Evolutionary conservation across 2,329 filamentous ascomycete species (phyloP).

Genomic region (Claviceps pusilla): DNA sequence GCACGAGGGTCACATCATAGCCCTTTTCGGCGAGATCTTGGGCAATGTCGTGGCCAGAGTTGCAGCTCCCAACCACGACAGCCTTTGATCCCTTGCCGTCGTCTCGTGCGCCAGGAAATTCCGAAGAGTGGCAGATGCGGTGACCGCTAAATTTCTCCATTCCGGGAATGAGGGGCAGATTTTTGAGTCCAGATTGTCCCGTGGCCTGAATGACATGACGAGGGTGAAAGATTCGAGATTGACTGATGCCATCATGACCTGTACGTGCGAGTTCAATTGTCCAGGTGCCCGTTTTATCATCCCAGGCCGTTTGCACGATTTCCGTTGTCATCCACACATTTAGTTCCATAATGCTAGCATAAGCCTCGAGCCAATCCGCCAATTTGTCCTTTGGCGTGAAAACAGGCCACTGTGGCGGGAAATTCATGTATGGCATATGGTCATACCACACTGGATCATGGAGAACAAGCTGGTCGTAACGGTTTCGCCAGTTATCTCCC

Average conservation of each 20-base stretch:
- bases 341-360: conserved; percentile 49
- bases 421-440: conserved; percentile 48
- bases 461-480: conserved; percentile 50
- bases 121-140: conserved; percentile 46
- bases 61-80: conserved; percentile 52
- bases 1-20: conserved; percentile 53
- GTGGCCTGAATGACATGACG: conserved; percentile 53
- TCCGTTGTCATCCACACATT: conserved; percentile 48
- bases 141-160: conserved; percentile 42
- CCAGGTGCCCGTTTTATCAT: conserved; percentile 36
- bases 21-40: conserved; percentile 54
- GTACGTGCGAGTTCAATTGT: conserved; percentile 37
- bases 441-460: conserved; percentile 52
- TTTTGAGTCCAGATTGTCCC: conserved; percentile 52
- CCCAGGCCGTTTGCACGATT: conserved; percentile 32
- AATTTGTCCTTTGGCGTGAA: conserved; percentile 61
- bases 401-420: conserved; percentile 50
- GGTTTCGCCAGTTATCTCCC: conserved; percentile 48
- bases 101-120: conserved; percentile 37
- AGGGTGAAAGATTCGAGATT: conserved; percentile 42
- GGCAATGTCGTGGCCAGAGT: conserved; percentile 54
- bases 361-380: conserved; percentile 52
- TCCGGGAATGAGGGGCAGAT: conserved; percentile 42
- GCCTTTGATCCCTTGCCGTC: conserved; percentile 40
- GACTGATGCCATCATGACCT: conserved; percentile 29